phyloP scores from a whole-genome alignment of 441 rosid genomes.

The Capsella rubella region DNA sequence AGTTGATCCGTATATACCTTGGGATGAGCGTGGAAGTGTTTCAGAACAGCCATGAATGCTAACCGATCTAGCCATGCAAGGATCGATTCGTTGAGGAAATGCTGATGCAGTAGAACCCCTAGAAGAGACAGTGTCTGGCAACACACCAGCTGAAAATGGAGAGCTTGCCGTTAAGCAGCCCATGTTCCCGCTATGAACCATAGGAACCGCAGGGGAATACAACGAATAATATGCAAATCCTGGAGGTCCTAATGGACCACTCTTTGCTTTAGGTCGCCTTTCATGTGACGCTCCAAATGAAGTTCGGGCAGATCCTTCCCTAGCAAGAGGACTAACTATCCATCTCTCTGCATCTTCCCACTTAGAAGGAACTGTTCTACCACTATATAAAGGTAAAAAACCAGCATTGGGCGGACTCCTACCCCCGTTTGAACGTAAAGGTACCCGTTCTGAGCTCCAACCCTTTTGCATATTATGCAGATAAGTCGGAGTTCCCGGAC shows the following conservation, averaged over 20 bases:
- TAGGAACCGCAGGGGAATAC: constrained; percentile 78
- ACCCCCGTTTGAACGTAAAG: constrained; percentile 59
- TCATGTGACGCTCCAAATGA: constrained; percentile 57
- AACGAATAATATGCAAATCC: constrained; percentile 74
- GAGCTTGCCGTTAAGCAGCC: constrained; percentile 61
- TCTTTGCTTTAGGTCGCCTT: constrained; percentile 88
- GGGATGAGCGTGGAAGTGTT: constrained; percentile 50
- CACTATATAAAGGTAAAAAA: constrained; percentile 69
- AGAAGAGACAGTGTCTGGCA: constrained; percentile 59
- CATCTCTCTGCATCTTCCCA: constrained; percentile 99
- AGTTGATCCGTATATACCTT: constrained; percentile 52
- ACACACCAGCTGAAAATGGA: constrained; percentile 81
- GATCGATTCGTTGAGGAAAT: constrained; percentile 59
- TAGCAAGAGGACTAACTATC: constrained; percentile 91
- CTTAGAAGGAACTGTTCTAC: constrained; percentile 88
- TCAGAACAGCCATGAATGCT: constrained; percentile 94
- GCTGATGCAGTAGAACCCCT: constrained; percentile 51
- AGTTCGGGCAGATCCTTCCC: constrained; percentile 60
- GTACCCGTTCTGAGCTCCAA: constrained; percentile 95
- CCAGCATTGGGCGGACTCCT: constrained; percentile 61
- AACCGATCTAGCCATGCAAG: constrained; percentile 91
- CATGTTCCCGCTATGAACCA: constrained; percentile 59
- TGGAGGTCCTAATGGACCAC: constrained; percentile 98
- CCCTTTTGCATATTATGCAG: constrained; percentile 81
- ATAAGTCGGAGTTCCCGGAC: constrained; percentile 91